Evolutionary conservation across 1,139 yeast genomes (phyloP).

Genomic region (Meyerozyma guilliermondii): DNA sequence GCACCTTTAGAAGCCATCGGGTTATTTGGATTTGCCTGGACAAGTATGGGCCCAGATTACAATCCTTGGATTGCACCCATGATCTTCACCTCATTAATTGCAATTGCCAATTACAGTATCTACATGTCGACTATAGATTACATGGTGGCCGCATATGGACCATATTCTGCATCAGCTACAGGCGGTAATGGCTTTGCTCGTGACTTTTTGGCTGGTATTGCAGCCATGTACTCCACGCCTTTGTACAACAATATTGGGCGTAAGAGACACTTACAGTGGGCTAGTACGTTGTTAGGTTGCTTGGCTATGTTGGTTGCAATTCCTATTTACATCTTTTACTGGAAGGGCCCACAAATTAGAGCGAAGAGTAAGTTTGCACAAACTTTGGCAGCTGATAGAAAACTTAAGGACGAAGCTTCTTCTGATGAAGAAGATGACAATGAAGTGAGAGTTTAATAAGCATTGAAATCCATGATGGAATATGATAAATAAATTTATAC

Average conservation of each 20-base stretch:
- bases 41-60: constrained; percentile 25
- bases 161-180: constrained; percentile 36
- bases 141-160: constrained; percentile 35
- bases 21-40: constrained; percentile 34
- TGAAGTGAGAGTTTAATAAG: not conserved
- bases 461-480: not conserved
- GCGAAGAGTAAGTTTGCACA: constrained; percentile 22
- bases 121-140: constrained; percentile 36
- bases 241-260: constrained; percentile 22
- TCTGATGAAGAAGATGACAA: constrained; percentile 1
- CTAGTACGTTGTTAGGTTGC: constrained; percentile 29
- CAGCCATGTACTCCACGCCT: constrained; percentile 32
- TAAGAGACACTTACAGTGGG: constrained; percentile 26
- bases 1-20: constrained; percentile 34
- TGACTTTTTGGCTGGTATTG: constrained; percentile 32
- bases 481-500: no score
- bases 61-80: constrained; percentile 33
- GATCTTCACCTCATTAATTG: constrained; percentile 27
- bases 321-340: constrained; percentile 25
- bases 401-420: constrained; percentile 11
- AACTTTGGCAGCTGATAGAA: constrained; percentile 24
- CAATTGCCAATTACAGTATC: constrained; percentile 31
- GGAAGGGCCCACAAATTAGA: constrained; percentile 25
- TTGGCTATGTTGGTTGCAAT: constrained; percentile 21
- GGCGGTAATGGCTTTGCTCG: constrained; percentile 39